phyloP scores from a whole-genome alignment of 2,329 filamentous ascomycete species.

The Diaporthe eres region DNA sequence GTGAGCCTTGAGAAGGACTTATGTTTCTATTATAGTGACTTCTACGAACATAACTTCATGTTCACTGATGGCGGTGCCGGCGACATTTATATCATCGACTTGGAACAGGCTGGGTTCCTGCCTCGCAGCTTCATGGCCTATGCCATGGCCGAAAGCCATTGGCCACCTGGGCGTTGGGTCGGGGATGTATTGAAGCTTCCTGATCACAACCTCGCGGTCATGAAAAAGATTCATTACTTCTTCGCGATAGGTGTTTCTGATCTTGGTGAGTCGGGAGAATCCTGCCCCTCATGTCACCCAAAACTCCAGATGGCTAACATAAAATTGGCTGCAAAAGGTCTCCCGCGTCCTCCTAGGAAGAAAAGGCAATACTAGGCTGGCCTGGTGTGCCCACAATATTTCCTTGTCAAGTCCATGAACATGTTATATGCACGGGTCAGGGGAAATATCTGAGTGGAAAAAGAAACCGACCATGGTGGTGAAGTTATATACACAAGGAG shows the following conservation, averaged over 20 bases:
- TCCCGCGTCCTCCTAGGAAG: not conserved
- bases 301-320: not conserved
- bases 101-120: slow-evolving; percentile 22
- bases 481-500: too few species aligned
- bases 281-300: not conserved
- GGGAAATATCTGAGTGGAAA: too few species aligned
- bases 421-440: not conserved
- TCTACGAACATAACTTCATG: not conserved
- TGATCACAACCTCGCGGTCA: not conserved
- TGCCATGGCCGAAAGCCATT: slow-evolving; percentile 15
- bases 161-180: not conserved
- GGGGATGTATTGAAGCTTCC: not conserved
- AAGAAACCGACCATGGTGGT: too few species aligned
- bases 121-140: not conserved
- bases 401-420: not conserved
- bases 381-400: not conserved
- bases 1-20: not conserved
- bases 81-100: not conserved
- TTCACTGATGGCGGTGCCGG: slow-evolving; percentile 15
- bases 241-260: not conserved
- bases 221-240: not conserved
- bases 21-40: slow-evolving; percentile 19
- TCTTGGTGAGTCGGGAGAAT: not conserved
- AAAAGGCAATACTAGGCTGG: not conserved
- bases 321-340: not conserved